Evolutionary conservation across 441 rosid species (phyloP).

Genomic region (Jatropha multifida): DNA sequence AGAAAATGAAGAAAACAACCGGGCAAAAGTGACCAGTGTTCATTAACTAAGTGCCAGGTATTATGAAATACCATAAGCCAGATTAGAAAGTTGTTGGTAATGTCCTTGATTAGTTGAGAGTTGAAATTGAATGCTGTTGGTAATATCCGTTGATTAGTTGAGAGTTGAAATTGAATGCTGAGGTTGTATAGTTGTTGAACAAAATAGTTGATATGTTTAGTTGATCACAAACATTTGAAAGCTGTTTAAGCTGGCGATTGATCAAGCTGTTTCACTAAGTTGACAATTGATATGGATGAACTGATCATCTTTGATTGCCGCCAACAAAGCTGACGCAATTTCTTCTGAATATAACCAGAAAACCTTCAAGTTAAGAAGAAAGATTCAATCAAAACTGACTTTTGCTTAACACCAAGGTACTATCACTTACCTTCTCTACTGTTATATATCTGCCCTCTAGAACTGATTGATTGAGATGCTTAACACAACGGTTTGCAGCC

Average conservation of each 20-base stretch:
- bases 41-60: conserved; percentile 43
- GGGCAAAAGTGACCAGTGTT: conserved; percentile 28
- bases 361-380: conserved; percentile 78
- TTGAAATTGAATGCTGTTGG: conserved; percentile 89
- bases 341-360: conserved; percentile 93
- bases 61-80: conserved; percentile 64
- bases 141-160: conserved; percentile 98
- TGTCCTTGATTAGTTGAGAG: conserved; percentile 99
- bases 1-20: conserved; percentile 30
- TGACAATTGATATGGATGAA: conserved; percentile 80
- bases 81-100: conserved; percentile 85
- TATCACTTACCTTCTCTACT: conserved; percentile 85
- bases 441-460: conserved; percentile 95
- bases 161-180: conserved; percentile 91
- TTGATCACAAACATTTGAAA: conserved; percentile 87
- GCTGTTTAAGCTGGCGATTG: conserved; percentile 95
- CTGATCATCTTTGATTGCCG: conserved; percentile 96
- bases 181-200: conserved; percentile 78
- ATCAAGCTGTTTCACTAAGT: conserved; percentile 90
- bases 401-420: conserved; percentile 22
- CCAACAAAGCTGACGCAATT: conserved; percentile 92
- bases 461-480: conserved; percentile 93
- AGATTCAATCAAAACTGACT: conserved; percentile 32
- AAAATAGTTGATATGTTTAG: conserved; percentile 85
- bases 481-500: conserved; percentile 86